These are phyloP conservation scores for Maudiozyma bulderi DNA, from an alignment of 805 yeast species.

Conservation along the genomic window DNA sequence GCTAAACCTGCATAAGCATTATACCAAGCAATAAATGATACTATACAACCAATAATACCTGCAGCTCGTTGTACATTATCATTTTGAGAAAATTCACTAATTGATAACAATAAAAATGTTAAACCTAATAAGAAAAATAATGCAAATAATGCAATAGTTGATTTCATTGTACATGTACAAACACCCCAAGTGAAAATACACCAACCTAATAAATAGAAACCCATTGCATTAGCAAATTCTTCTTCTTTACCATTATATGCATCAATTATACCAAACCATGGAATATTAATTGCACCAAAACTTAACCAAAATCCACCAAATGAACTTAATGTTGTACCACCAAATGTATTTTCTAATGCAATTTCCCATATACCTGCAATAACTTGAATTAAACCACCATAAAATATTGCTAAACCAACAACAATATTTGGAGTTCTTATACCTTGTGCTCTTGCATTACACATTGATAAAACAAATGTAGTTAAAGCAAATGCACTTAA, in stretches of 20 bases:
- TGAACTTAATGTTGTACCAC: conserved; percentile 52
- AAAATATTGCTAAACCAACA: conserved; percentile 49
- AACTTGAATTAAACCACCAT: conserved; percentile 53
- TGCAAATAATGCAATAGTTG: conserved; percentile 54
- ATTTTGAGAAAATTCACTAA: conserved; percentile 40
- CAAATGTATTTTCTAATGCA: conserved; percentile 55
- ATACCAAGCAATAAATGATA: conserved; percentile 57
- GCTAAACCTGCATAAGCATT: conserved; percentile 65
- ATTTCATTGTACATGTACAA: conserved; percentile 45
- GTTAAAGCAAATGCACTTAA: conserved; percentile 53
- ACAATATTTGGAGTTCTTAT: conserved; percentile 43
- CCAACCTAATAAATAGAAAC: conserved; percentile 59
- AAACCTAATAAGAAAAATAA: conserved; percentile 44
- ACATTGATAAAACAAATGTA: conserved; percentile 49
- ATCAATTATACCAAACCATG: conserved; percentile 48
- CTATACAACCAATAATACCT: conserved; percentile 53
- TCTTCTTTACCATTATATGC: conserved; percentile 33
- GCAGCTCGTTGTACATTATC: conserved; percentile 41
- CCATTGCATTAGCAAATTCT: conserved; percentile 41
- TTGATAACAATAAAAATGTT: conserved; percentile 47
- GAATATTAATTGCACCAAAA: conserved; percentile 49
- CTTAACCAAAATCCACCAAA: conserved; percentile 67
- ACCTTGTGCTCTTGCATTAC: conserved; percentile 47
- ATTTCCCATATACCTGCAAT: conserved; percentile 62
- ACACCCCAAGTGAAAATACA: conserved; percentile 48